phyloP scores from a whole-genome alignment of 257 asterid genomes.

The Echium plantagineum region DNA sequence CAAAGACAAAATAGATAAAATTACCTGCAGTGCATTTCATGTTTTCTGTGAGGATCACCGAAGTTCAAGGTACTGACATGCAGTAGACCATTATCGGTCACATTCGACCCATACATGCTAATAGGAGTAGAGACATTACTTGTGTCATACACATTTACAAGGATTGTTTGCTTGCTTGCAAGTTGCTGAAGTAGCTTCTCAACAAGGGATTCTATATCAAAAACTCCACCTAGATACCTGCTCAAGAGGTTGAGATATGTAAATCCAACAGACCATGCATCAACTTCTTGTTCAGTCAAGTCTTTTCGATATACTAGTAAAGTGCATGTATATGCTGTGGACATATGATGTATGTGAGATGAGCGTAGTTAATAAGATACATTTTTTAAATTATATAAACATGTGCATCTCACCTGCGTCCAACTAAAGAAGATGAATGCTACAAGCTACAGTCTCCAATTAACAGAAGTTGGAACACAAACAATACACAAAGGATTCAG shows the following conservation, averaged over 20 bases:
- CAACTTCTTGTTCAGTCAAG: too few species aligned
- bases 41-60: constrained; percentile 89
- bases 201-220: constrained; percentile 90
- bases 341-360: too few species aligned
- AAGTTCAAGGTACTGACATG: constrained; percentile 73
- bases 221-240: constrained; percentile 99
- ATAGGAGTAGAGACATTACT: constrained; percentile 57
- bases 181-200: constrained; percentile 97
- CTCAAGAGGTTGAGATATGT: constrained; percentile 10
- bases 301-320: too few species aligned
- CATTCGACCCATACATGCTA: constrained; percentile 83
- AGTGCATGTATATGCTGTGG: too few species aligned
- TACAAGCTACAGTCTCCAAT: too few species aligned
- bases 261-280: background rate
- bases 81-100: constrained; percentile 37
- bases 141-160: constrained; percentile 80
- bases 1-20: background rate
- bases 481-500: too few species aligned
- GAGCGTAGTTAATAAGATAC: too few species aligned
- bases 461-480: too few species aligned
- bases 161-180: constrained; percentile 90
- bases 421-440: too few species aligned
- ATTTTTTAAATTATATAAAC: too few species aligned
- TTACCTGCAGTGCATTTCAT: constrained; percentile 99
- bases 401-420: too few species aligned